Evolutionary conservation across 2,329 filamentous ascomycete species (phyloP).

Genomic region (Penicillium expansum): DNA sequence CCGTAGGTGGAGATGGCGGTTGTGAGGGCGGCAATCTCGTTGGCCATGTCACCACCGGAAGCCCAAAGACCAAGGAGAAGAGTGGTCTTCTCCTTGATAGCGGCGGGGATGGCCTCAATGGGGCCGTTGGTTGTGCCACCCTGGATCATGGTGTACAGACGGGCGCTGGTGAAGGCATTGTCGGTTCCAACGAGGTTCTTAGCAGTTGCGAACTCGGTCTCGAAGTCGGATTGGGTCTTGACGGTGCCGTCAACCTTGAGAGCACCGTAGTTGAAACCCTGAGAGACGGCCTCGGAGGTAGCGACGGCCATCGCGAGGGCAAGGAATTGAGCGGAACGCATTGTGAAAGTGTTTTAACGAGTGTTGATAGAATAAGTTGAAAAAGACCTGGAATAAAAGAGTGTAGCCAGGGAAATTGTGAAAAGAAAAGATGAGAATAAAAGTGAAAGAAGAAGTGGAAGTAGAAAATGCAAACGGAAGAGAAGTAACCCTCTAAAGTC

Average conservation of each 20-base stretch:
- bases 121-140: slow-evolving; percentile 60
- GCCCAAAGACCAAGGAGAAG: slow-evolving; percentile 83
- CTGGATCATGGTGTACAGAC: slow-evolving; percentile 62
- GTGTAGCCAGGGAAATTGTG: slow-evolving; percentile 10
- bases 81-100: slow-evolving; percentile 73
- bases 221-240: slow-evolving; percentile 45
- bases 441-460: slow-evolving; percentile 1
- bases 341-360: slow-evolving; percentile 22
- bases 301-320: slow-evolving; percentile 36
- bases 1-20: slow-evolving; percentile 69
- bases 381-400: slow-evolving; percentile 10
- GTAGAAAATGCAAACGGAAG: slow-evolving; percentile 12
- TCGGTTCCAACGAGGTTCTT: slow-evolving; percentile 41
- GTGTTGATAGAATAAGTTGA: slow-evolving; percentile 7
- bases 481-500: slow-evolving; percentile 5
- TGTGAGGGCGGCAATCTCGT: slow-evolving; percentile 71
- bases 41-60: slow-evolving; percentile 67
- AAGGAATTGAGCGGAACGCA: slow-evolving; percentile 35
- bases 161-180: slow-evolving; percentile 46
- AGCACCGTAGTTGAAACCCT: slow-evolving; percentile 51
- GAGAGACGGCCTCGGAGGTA: slow-evolving; percentile 37
- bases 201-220: slow-evolving; percentile 46
- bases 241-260: slow-evolving; percentile 41
- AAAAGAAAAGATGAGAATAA: slow-evolving; percentile 5
- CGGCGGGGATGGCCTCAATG: slow-evolving; percentile 75